Percentiles rank a stretch among this genome's conserved stretches.
Conservation (phyloP, 2,329 filamentous ascomycete genomes). For the Didymella pinodella region DNA sequence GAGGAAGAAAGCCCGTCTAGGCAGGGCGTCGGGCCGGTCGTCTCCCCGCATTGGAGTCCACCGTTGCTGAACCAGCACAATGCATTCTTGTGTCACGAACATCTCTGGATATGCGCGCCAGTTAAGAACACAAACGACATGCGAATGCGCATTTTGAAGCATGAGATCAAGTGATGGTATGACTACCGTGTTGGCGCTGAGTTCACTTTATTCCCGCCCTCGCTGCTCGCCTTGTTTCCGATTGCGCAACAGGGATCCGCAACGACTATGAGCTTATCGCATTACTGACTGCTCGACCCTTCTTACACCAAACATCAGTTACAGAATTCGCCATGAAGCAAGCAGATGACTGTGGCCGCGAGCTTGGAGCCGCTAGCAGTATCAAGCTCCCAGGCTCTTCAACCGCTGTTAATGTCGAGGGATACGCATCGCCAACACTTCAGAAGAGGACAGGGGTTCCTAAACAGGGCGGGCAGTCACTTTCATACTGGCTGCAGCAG, state of each 20-base stretch:
- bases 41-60: constrained; percentile 14
- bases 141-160: not conserved
- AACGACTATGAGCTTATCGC: not conserved
- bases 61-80: not conserved
- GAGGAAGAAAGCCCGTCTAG: constrained; percentile 16
- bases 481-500: constrained; percentile 42
- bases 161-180: not conserved
- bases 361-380: constrained; percentile 17
- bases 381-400: constrained; percentile 21
- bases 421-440: constrained; percentile 25
- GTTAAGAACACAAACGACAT: too few relatives aligned
- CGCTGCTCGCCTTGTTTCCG: constrained; percentile 1
- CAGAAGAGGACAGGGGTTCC: constrained; percentile 31
- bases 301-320: not conserved
- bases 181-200: not conserved
- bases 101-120: not conserved
- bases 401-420: constrained; percentile 29
- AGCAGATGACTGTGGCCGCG: not conserved
- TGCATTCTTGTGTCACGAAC: not conserved
- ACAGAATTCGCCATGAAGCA: constrained; percentile 21
- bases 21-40: constrained; percentile 10
- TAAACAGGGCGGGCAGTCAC: constrained; percentile 36
- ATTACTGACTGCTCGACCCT: not conserved
- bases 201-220: not conserved
- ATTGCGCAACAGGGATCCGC: constrained; percentile 13